Evolutionary conservation across 768 basidiomycete genomes (phyloP), one percentile per base, ranked within the genome.

Genomic region (Calocybe indica): DNA sequence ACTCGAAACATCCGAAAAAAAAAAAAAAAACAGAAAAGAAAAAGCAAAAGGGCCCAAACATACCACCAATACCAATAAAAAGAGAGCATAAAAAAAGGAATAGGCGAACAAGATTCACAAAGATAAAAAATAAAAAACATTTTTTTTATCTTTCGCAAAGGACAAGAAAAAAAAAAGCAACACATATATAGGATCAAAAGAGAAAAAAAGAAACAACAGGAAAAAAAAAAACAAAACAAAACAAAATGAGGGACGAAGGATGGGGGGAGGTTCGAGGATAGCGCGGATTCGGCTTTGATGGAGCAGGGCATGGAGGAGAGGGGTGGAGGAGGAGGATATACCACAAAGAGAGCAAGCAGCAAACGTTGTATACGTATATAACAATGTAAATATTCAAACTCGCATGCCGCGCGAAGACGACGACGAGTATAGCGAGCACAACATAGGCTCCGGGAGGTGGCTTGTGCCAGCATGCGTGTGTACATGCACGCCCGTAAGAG

Each of bases 171-270:
- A 22, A 22, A 22, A 22, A 22, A 22, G 4, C 50, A 60, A 55
- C 4, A 54, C 52, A 60, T 61, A 64, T 67, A 57, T 61, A 62
- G 57, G 64, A 63, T 53, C 55, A 49, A 47, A 55, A 54, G 50
- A 56, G 63, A 53, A 46, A 58, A 56, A 46, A 56, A 53, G 56
- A 58, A 63, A 55, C 67, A 58, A 60, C 57, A 52, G 71, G 75
- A 75, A 76, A 76, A 73, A 66, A 75, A 66, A 63, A 62, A 66
- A 70, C 78, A 81, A 80, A 77, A 76, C 80, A 80, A 71, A 80
- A 76, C 80, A 77, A 76, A 78, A 76, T 40, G 51, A 50, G 55
- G 55, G 54, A 53, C 52, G 46, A 36, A 47, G 44, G 35, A 42
- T 47, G 31, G 41, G 3, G n/a, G 28, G 13, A 15, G 31, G 11